These are phyloP conservation scores for Yamadazyma ubonensis DNA, from an alignment of 805 yeast genomes.

Conservation along the genomic window DNA sequence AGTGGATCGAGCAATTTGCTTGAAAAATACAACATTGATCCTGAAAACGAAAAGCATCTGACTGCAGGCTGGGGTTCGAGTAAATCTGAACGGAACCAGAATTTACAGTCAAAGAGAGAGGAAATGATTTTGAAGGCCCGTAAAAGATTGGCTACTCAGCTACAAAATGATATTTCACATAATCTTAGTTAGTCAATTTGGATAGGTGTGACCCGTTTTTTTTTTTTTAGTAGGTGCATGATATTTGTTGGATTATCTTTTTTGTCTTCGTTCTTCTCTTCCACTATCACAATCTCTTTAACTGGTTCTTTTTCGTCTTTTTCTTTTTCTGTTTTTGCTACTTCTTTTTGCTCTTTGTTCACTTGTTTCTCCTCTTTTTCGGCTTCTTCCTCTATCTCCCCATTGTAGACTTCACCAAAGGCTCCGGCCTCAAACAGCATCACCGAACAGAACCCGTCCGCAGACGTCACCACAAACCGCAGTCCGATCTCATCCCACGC, in stretches of 20 bases:
- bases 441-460: conserved; percentile 89
- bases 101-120: conserved; percentile 32
- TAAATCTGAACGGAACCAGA: conserved; percentile 20
- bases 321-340: neutral
- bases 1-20: conserved; percentile 24
- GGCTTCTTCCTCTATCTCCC: neutral
- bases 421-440: conserved; percentile 52
- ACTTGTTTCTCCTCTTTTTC: neutral
- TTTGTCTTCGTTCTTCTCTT: neutral
- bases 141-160: conserved; percentile 46
- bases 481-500: conserved; percentile 81
- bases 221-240: conserved; percentile 10
- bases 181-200: neutral
- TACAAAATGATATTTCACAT: conserved; percentile 25
- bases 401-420: conserved; percentile 46
- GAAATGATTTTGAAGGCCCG: conserved; percentile 45
- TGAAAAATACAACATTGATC: conserved; percentile 45
- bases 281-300: neutral
- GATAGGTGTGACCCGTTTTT: conserved; percentile 23
- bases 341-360: neutral
- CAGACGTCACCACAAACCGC: conserved; percentile 69
- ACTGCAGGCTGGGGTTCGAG: conserved; percentile 23
- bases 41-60: conserved; percentile 15
- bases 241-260: conserved; percentile 1
- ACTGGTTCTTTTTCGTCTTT: neutral